Evolutionary conservation across 495 filamentous ascomycete species (phyloP).

Genomic region (Aspergillus funiculosus): DNA sequence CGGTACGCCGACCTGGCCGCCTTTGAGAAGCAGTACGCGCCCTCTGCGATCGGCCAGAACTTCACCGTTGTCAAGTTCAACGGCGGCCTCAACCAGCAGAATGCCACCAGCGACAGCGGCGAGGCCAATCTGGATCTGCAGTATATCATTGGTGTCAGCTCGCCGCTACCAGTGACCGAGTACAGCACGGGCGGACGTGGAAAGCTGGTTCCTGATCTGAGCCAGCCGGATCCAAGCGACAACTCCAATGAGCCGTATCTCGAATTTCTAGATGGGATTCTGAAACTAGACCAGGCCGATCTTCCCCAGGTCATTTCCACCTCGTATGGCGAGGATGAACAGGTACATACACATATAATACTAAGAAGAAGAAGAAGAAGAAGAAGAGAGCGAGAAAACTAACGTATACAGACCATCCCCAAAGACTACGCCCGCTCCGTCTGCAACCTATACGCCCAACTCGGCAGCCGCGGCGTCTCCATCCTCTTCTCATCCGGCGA

Average conservation of each 20-base stretch:
- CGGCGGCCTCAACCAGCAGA: slow-evolving; percentile 50
- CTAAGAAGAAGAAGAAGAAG: too few species aligned
- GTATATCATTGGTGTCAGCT: slow-evolving; percentile 55
- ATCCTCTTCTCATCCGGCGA: slow-evolving; percentile 69
- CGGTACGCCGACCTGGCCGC: slow-evolving; percentile 51
- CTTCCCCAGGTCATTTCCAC: slow-evolving; percentile 73
- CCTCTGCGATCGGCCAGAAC: slow-evolving; percentile 50
- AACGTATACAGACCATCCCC: slow-evolving; percentile 53
- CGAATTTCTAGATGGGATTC: slow-evolving; percentile 59
- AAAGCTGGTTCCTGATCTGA: slow-evolving; percentile 56
- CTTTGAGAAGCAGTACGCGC: slow-evolving; percentile 51
- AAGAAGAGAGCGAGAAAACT: too few species aligned
- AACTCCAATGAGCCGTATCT: slow-evolving; percentile 75
- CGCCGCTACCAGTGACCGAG: slow-evolving; percentile 56
- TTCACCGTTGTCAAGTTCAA: slow-evolving; percentile 59
- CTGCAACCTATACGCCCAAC: slow-evolving; percentile 63
- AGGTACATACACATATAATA: too few species aligned
- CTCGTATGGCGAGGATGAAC: slow-evolving; percentile 78
- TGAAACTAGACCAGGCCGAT: slow-evolving; percentile 41
- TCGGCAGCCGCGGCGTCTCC: slow-evolving; percentile 71
- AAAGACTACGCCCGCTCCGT: slow-evolving; percentile 58
- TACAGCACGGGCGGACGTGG: slow-evolving; percentile 63
- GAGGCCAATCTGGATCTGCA: slow-evolving; percentile 79
- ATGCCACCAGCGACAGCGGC: slow-evolving; percentile 41
- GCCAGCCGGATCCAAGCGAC: slow-evolving; percentile 45